A percentile compares a stretch with the other conserved stretches of the same genome.
phyloP scores from a whole-genome alignment of 2,329 filamentous ascomycete species.

The Domatiomyces globalis region DNA sequence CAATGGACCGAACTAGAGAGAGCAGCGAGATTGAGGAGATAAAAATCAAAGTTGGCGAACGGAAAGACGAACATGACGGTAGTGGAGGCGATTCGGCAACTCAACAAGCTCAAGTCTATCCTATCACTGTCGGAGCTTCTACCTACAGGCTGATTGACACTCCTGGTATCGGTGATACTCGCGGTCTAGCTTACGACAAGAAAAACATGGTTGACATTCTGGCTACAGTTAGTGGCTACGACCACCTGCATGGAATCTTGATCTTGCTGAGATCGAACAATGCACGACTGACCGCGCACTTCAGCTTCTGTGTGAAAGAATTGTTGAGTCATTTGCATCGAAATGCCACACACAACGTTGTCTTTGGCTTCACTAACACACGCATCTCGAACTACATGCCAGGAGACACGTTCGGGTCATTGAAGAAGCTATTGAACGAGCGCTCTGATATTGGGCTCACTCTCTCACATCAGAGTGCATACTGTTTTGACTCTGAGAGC shows the following conservation, averaged over 20 bases:
- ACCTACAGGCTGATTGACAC: conserved; percentile 31
- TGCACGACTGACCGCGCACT: conserved; percentile 25
- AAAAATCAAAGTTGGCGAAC: conserved; percentile 21
- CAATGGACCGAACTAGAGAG: conserved; percentile 18
- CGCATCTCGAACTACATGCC: conserved; percentile 29
- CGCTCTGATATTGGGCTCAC: conserved; percentile 21
- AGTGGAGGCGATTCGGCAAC: conserved; percentile 26
- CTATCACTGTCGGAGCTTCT: conserved; percentile 19
- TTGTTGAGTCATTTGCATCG: conserved; percentile 29
- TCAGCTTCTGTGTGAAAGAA: conserved; percentile 30
- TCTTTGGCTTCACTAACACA: conserved; percentile 33
- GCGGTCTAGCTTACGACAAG: conserved; percentile 25
- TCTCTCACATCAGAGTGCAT: conserved; percentile 22
- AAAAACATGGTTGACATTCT: conserved; percentile 31
- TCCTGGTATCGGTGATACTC: conserved; percentile 31
- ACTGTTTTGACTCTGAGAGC: conserved; percentile 33
- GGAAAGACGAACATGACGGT: conserved; percentile 24
- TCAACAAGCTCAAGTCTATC: conserved; percentile 24
- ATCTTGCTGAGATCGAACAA: conserved; percentile 31
- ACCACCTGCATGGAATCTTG: conserved; percentile 29
- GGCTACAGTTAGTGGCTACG: conserved; percentile 22
- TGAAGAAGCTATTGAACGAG: conserved; percentile 21
- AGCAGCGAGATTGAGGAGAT: conserved; percentile 19
- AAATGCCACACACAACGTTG: conserved; percentile 28
- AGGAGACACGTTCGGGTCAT: conserved; percentile 27